phyloP scores from a whole-genome alignment of 345 rosid genomes.

The Aquilaria yunnanensis region DNA sequence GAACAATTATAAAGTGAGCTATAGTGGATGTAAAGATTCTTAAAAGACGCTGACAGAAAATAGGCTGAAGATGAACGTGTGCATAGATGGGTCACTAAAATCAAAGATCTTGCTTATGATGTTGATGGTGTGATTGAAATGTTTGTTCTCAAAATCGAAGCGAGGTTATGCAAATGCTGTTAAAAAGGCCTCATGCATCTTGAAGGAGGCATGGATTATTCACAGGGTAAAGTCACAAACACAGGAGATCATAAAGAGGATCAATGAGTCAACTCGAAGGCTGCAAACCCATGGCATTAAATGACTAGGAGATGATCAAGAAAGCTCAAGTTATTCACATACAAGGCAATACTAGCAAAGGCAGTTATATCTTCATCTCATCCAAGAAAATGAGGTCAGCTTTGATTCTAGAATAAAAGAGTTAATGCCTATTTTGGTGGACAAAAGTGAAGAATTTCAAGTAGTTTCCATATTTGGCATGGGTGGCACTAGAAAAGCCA shows the following conservation, averaged over 20 bases:
- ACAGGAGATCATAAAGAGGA: too few species aligned
- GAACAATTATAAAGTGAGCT: too few species aligned
- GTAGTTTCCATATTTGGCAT: constrained; percentile 2
- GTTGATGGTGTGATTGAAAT: constrained; percentile 10
- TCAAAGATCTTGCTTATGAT: constrained; percentile 7
- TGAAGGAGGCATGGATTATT: constrained; percentile 4
- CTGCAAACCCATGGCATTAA: too few species aligned
- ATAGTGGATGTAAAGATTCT: constrained; percentile 11
- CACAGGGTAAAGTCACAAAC: not conserved
- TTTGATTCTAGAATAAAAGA: constrained; percentile 8
- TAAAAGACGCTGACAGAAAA: constrained; percentile 14
- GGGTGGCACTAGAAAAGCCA: constrained; percentile 4
- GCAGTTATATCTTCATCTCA: constrained; percentile 19
- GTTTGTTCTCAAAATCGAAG: not conserved
- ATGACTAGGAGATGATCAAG: too few species aligned
- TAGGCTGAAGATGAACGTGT: constrained; percentile 5
- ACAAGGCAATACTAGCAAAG: constrained; percentile 8
- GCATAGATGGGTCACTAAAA: constrained; percentile 7
- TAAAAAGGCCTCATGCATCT: not conserved
- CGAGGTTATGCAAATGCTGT: not conserved
- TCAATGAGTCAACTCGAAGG: too few species aligned
- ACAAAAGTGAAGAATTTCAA: not conserved
- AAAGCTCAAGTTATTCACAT: too few species aligned
- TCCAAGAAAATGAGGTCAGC: constrained; percentile 22
- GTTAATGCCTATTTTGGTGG: constrained; percentile 15